Evolutionary conservation across 441 rosid genomes (phyloP), one percentile per base, ranked within the genome.

Genomic region (Kokia cookei): DNA sequence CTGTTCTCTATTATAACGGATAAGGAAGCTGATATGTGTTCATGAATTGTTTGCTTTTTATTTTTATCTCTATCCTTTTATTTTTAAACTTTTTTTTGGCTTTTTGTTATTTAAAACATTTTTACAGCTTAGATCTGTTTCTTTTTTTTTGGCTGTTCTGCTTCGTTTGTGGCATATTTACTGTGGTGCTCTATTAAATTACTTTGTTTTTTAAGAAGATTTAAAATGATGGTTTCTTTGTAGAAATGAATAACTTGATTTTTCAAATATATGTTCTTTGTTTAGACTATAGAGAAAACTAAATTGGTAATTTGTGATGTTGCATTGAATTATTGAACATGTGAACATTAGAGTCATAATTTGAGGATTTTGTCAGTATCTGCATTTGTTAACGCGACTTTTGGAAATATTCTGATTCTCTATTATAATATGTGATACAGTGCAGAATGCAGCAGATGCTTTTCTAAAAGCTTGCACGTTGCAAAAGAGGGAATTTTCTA

Each of bases 101-200:
- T 42, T 69, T 68, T n/a, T 76, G 24, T 26, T 17, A 45, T 72
- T 75, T 15, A 4, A 4, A 69, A 69, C 5, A 2, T 35, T 43
- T 43, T 43, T 24, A 13, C 54, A 17, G 74, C 11, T 59, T 78
- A 79, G 79, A 82, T 82, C 85, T 77, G 75, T 65, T 40, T 53
- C n/a, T 32, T 2, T 27, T 47, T 45, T 61, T 19, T 72, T 72
- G 8, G n/a, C 8, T 47, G 7, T 57, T 71, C 40, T 1, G n/a
- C 10, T 58, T 48, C 37, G 29, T 19, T 53, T 17, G 50, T 48
- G 26, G 69, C 68, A 17, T 42, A 64, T 64, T 42, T 19, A 19
- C 50, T 0, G 15, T 40, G 43, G 32, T 10, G 50, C 48, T 4
- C 68, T 19, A 29, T 64, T 63, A 17, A 63, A 63, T 40, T 40